phyloP scores from a whole-genome alignment of 306 rosid species.

The Prunus dulcis region DNA sequence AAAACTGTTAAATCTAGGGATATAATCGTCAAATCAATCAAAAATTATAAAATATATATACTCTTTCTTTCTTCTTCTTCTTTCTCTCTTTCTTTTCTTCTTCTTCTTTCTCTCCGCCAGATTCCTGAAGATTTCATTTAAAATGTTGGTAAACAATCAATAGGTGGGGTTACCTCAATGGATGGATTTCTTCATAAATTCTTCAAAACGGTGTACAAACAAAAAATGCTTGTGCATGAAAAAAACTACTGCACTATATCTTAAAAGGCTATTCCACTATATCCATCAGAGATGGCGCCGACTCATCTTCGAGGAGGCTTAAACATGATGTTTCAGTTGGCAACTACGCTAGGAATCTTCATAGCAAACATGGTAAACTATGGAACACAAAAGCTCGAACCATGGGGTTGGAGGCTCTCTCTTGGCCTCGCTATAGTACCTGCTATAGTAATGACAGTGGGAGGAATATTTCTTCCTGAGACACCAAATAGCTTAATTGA shows the following conservation, averaged over 20 bases:
- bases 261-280: slow-evolving; percentile 90
- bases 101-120: too few species aligned
- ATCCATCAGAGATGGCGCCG: slow-evolving; percentile 93
- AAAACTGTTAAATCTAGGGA: too few species aligned
- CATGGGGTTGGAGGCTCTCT: slow-evolving; percentile 97
- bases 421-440: slow-evolving; percentile 76
- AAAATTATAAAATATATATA: too few species aligned
- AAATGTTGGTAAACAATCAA: not conserved
- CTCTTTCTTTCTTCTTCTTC: too few species aligned
- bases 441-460: slow-evolving; percentile 69
- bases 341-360: slow-evolving; percentile 83
- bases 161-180: slow-evolving; percentile 97
- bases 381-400: slow-evolving; percentile 73
- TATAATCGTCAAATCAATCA: too few species aligned
- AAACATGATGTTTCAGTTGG: slow-evolving; percentile 95
- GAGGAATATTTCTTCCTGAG: slow-evolving; percentile 83
- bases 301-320: slow-evolving; percentile 86
- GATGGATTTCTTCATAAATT: slow-evolving; percentile 71
- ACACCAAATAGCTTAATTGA: slow-evolving; percentile 89
- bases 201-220: slow-evolving; percentile 60
- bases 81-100: too few species aligned
- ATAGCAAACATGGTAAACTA: slow-evolving; percentile 85
- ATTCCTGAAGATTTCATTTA: not conserved
- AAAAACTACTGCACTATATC: slow-evolving; percentile 88
- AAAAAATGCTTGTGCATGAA: slow-evolving; percentile 65